phyloP scores from a whole-genome alignment of 2,329 filamentous ascomycete species.

The Pleomassaria siparia region DNA sequence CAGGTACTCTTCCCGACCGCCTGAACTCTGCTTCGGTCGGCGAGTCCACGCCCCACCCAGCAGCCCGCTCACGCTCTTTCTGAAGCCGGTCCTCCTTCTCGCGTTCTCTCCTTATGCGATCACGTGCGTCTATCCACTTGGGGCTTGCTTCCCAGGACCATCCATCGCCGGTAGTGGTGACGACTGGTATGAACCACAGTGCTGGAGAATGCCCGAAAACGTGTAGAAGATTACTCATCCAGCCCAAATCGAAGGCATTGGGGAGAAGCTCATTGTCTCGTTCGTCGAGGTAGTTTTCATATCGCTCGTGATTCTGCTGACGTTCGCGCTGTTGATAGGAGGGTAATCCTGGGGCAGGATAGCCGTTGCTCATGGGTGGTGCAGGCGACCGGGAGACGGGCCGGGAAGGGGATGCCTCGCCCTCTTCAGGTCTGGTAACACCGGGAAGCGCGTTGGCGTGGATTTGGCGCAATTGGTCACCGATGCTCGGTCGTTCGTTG shows the following conservation, averaged over 20 bases:
- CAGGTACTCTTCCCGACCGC: constrained; percentile 26
- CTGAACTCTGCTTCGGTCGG: constrained; percentile 42
- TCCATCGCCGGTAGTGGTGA: constrained; percentile 85
- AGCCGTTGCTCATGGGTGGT: constrained; percentile 34
- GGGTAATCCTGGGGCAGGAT: constrained; percentile 48
- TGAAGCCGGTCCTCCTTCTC: constrained; percentile 52
- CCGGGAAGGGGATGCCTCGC: constrained; percentile 60
- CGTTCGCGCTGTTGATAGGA: constrained; percentile 59
- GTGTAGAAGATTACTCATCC: constrained; percentile 75
- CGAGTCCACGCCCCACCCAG: constrained; percentile 63
- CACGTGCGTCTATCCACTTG: constrained; percentile 73
- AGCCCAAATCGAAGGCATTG: constrained; percentile 90
- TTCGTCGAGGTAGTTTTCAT: constrained; percentile 84
- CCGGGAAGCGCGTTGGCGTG: constrained; percentile 81
- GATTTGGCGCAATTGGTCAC: constrained; percentile 77
- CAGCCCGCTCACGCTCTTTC: constrained; percentile 62
- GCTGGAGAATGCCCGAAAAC: constrained; percentile 74
- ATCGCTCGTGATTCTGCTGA: constrained; percentile 66
- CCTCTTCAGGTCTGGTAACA: constrained; percentile 78
- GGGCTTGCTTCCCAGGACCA: constrained; percentile 90
- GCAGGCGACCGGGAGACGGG: constrained; percentile 27
- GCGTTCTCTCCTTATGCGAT: constrained; percentile 54
- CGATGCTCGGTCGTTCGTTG: constrained; percentile 45
- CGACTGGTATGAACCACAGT: constrained; percentile 79
- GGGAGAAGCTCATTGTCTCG: constrained; percentile 84